These are phyloP conservation scores for Tubosaeta sp. DNA, from an alignment of 768 basidiomycete species.

Conservation along the genomic window DNA sequence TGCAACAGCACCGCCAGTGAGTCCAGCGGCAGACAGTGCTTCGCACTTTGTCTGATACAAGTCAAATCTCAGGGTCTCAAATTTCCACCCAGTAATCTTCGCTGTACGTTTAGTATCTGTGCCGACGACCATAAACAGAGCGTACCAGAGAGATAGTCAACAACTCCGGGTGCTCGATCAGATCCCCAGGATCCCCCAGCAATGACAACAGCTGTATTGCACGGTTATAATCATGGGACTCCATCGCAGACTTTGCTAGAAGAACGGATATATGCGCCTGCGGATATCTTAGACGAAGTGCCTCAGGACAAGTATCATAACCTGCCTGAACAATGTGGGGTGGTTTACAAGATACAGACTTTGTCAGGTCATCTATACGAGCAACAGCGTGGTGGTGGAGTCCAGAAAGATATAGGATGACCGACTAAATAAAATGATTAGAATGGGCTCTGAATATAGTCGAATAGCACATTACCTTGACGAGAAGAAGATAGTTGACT, in stretches of 20 bases:
- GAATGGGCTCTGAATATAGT: neutral
- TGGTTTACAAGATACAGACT: neutral
- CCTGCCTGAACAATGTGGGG: conserved; percentile 8
- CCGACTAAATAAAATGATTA: conserved; percentile 2
- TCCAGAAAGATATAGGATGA: conserved; percentile 9
- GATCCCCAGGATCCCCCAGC: neutral
- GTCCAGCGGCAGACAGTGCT: conserved; percentile 2
- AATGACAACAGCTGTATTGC: conserved; percentile 8
- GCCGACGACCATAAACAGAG: neutral
- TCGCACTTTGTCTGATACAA: conserved; percentile 7
- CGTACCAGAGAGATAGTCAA: conserved; percentile 15
- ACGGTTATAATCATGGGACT: conserved; percentile 4
- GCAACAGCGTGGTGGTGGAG: neutral
- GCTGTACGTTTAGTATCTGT: neutral
- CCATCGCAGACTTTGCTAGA: conserved; percentile 9
- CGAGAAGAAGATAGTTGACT: conserved; percentile 9
- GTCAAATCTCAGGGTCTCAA: conserved; percentile 5
- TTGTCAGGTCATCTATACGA: conserved; percentile 8
- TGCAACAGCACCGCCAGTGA: neutral
- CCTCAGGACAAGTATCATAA: neutral
- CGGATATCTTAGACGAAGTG: neutral
- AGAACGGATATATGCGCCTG: conserved; percentile 13
- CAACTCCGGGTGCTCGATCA: conserved; percentile 5
- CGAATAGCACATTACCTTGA: conserved; percentile 6
- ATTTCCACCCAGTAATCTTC: conserved; percentile 18